Percentiles rank a stretch among this genome's conserved stretches.
phyloP scores from a whole-genome alignment of 177 flowering plant species.

The Vitis hybrid region DNA sequence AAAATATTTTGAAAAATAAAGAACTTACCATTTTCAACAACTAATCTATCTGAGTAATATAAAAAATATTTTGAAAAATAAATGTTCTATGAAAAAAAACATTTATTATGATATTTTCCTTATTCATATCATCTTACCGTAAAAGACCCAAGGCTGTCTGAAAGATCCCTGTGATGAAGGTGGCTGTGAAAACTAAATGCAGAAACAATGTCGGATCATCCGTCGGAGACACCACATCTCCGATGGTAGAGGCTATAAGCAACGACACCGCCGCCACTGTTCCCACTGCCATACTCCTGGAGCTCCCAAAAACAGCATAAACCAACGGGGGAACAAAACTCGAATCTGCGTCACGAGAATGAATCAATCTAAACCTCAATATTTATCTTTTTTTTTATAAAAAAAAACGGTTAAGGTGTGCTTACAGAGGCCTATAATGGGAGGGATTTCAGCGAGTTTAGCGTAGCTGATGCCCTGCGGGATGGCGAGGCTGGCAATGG shows the following conservation, averaged over 20 bases:
- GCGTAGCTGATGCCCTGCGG: conserved; percentile 98
- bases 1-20: background rate
- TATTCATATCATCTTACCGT: conserved; percentile 39
- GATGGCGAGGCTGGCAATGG: conserved; percentile 84
- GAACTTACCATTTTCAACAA: too few relatives aligned
- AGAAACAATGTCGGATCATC: conserved; percentile 54
- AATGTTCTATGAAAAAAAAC: too few relatives aligned
- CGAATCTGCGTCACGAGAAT: conserved; percentile 54
- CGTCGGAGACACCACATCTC: conserved; percentile 21
- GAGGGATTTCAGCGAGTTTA: conserved; percentile 57
- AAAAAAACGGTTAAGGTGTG: too few relatives aligned
- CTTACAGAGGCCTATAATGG: conserved; percentile 74
- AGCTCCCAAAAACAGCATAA: conserved; percentile 78
- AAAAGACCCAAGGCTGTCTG: conserved; percentile 59
- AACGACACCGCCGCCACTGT: conserved; percentile 76
- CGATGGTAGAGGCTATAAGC: conserved; percentile 47
- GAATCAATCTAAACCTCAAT: background rate
- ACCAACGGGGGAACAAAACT: conserved; percentile 89
- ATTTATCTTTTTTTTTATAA: too few relatives aligned
- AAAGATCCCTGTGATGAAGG: conserved; percentile 68
- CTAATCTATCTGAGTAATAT: too few relatives aligned
- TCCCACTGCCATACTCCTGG: conserved; percentile 79
- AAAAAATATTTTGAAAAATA: background rate
- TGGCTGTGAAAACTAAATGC: conserved; percentile 63
- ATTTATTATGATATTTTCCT: too few relatives aligned